Evolutionary conservation across 2,329 filamentous ascomycete genomes (phyloP), one percentile per base, ranked within the genome.

Genomic region (Fusarium poae): DNA sequence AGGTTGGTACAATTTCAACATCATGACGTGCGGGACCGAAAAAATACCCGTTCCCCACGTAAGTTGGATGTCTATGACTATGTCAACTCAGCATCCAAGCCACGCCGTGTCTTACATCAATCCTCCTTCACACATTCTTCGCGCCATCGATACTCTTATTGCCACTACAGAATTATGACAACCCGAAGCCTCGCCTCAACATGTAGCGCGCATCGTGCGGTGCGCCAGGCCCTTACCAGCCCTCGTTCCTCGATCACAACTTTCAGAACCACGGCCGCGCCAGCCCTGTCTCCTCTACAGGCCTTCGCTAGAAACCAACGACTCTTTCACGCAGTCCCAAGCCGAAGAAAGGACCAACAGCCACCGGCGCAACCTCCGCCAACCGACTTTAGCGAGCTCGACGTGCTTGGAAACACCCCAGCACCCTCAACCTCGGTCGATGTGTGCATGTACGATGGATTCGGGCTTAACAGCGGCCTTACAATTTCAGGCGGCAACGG

Each of bases 401-500:
- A 99, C 77, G 90, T 99, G 9, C 85, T 98, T 6, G 90, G 88
- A 40, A 89, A 88, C 70, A 88, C 89, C 2, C 91, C 93, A 0
- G 84, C 88, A 6, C 96, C 95, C 0, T 89, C 93, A 1, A 97
- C 93, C 0, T 89, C 89, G 3, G 89, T 99, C 45, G 94, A 97
- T 73, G 89, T 91, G 8, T 97, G 93, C 80, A 88, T 92, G 62
- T 82, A 86, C 62, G 90, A 95, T 73, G 96, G 96, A 2, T 99
- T 99, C 79, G 88, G 91, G 68, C 84, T 99, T 45, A 92, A 96
- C 79, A 97, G 90, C 73, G 94, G 94, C 13, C 82, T 92, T 35
- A 89, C 87, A 54, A 88, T 97, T 30, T 81, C 82, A 3, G 88
- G 88, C 45, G 90, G 91, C 1, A 85, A 88, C 52, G 95, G 93